Evolutionary conservation across 176 grass and related monocot species (phyloP).

Genomic region (Phoenix roebelenii): DNA sequence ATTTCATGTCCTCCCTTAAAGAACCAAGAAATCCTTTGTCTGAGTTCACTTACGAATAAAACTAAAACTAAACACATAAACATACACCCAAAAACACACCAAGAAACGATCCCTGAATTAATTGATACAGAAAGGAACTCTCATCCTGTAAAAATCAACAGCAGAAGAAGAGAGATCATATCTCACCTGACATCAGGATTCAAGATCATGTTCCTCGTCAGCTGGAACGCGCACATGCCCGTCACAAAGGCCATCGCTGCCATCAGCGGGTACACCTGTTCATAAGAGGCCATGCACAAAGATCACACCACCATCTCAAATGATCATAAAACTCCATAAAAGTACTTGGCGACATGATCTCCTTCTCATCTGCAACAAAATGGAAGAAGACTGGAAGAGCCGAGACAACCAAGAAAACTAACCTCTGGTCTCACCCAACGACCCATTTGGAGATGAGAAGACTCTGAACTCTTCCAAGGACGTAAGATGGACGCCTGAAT

Average conservation of each 20-base stretch:
- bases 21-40: no score
- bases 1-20: no score
- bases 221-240: slow-evolving; percentile 70
- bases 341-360: not conserved
- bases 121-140: no score
- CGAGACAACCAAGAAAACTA: not conserved
- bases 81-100: no score
- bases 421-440: slow-evolving; percentile 42
- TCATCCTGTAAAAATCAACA: no score
- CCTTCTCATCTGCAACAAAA: no score
- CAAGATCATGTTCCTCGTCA: slow-evolving; percentile 46
- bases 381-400: not conserved
- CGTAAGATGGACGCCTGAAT: no score
- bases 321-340: not conserved
- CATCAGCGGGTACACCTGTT: slow-evolving; percentile 77
- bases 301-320: not conserved
- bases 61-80: no score
- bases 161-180: not conserved
- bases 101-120: no score
- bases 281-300: not conserved
- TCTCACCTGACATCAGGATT: slow-evolving; percentile 70
- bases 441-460: slow-evolving; percentile 19
- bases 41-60: no score
- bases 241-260: slow-evolving; percentile 67
- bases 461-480: not conserved